Base-by-base conservation (phyloP, 2,329 filamentous ascomycete species). In the Fusarium subglutinans region DNA sequence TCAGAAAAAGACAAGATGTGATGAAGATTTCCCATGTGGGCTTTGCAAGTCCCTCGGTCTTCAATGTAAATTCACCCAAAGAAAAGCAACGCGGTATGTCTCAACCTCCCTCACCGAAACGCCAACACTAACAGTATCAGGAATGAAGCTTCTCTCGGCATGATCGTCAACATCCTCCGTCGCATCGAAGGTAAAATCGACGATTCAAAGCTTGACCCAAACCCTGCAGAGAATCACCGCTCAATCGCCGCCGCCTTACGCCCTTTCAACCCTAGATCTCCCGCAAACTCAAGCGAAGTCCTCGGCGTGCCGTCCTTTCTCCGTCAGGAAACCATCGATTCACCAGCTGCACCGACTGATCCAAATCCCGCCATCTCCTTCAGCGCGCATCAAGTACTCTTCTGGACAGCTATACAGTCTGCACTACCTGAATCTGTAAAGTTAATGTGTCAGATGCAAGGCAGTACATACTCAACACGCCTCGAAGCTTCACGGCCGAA, bases 161-260 rank as follows among this genome's bases (percentile, higher is more conserved):
- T 74, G 72, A 74, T 74, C n/a, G 72, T 74, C 4, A 74, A 72
- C 6, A 74, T 74, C 2, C 68, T 74, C 4, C 72, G 72, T n/a
- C 72, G 72, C 6, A 74, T 74, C 2, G 72, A 74, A n/a, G 72
- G 72, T 1, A 74, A 74, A 44, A 74, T 74, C 4, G 72, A 74
- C 28, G 63, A 74, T 4, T 50, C 47, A 4, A 74, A 69, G 35
- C 15, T 40, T 5, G 59, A 74, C 0, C 6, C 40, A 2, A 30
- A 43, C 5, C 7, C 35, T 1, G 22, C 40, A 4, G 72, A 66
- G 1, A 35, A 35, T 35, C 30, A 38, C 13, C 61, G 66, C 2
- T 37, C 60, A 2, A 54, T 61, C 0, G 38, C 48, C 3, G n/a
- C 63, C 4, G 40, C 47, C 6, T 26, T 69, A 0, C 55, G 72